Evolutionary conservation across 805 yeast species (phyloP).

Genomic region (Suhomyces xylopsoci): DNA sequence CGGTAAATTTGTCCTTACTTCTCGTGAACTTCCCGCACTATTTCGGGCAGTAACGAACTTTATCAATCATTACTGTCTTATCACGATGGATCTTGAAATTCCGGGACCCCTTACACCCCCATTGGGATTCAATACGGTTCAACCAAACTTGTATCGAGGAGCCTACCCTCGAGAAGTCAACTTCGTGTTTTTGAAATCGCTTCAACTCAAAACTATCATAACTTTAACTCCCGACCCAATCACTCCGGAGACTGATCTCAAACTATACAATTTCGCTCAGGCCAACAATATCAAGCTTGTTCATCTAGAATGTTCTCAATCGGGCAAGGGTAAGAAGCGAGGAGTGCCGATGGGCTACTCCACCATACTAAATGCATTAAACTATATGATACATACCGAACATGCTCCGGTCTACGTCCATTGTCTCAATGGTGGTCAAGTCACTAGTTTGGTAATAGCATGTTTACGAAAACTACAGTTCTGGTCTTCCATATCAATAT

Average conservation of each 20-base stretch:
- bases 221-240: constrained; percentile 80
- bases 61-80: neutral
- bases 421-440: constrained; percentile 87
- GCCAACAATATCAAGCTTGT: constrained; percentile 55
- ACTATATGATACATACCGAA: constrained; percentile 54
- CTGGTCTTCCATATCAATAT: constrained; percentile 87
- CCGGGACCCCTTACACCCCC: constrained; percentile 59
- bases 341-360: constrained; percentile 76
- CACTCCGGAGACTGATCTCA: constrained; percentile 48
- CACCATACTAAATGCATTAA: constrained; percentile 58
- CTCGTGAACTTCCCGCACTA: neutral
- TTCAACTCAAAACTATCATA: constrained; percentile 67
- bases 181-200: constrained; percentile 60
- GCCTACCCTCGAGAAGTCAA: constrained; percentile 81
- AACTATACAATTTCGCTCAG: constrained; percentile 50
- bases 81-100: constrained; percentile 8
- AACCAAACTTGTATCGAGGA: constrained; percentile 73
- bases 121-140: constrained; percentile 68
- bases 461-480: constrained; percentile 77
- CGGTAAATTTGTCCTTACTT: neutral
- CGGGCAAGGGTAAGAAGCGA: constrained; percentile 77
- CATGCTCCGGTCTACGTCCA: constrained; percentile 76
- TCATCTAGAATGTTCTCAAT: constrained; percentile 64
- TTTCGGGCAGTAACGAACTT: neutral
- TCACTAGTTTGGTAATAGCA: constrained; percentile 79